Base-by-base conservation (phyloP, 2,329 filamentous ascomycete species). In the Fusarium caatingaense region DNA sequence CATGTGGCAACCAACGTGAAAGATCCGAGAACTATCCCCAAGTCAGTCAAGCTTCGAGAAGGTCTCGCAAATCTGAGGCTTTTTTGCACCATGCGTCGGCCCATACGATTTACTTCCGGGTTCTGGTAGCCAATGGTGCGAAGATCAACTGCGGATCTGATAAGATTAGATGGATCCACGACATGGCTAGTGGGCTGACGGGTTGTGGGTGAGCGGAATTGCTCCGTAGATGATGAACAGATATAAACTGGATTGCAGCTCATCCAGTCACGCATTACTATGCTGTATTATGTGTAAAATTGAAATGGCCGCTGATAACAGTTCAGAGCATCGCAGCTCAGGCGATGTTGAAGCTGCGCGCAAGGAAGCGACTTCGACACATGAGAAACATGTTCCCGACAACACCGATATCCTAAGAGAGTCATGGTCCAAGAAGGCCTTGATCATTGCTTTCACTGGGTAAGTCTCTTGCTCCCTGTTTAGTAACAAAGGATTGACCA, bases 401-500 rank as follows among this genome's bases (percentile, higher is more conserved):
- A 73, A 73, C 16, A 70, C 60, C 1, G 68, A 73, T 47, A 74
- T 75, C n/a, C 42, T 77, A 3, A 57, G 59, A 16, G 40, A 64
- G 23, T 69, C 73, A n/a, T 76, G 75, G 75, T 72, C 75, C 0
- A 69, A 60, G 10, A 74, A 67, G 21, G 68, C 73, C 21, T 46
- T 76, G 40, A 57, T 74, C 7, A 44, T 76, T 10, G 75, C 74
- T 0, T 76, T 76, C 45, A 58, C 68, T 15, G 73, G 72, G 74
- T 74, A 49, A 11, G 47, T 11, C 3, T 0, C 8, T 4, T 6
- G n/a, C n/a, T n/a, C n/a, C n/a, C n/a, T n/a, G n/a, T n/a, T n/a
- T n/a, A n/a, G n/a, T n/a, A n/a, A n/a, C n/a, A n/a, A n/a, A n/a
- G n/a, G n/a, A n/a, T n/a, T n/a, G n/a, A n/a, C n/a, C n/a, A n/a